Percentiles rank a stretch among this genome's conserved stretches.
These are phyloP conservation scores for Euphorbia schlechtendalii DNA, from an alignment of 441 rosid species.

Conservation along the genomic window DNA sequence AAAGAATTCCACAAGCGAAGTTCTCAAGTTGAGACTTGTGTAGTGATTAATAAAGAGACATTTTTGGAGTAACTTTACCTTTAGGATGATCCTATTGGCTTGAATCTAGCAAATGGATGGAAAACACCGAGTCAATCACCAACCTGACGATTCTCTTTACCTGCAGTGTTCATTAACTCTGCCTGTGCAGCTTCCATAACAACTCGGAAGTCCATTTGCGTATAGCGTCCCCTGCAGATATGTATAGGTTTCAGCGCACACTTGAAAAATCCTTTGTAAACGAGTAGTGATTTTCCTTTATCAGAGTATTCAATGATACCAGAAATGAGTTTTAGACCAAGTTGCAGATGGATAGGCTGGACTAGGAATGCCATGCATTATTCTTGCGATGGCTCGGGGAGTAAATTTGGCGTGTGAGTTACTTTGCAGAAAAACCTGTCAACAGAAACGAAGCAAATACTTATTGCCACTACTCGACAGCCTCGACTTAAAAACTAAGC, in stretches of 20 bases:
- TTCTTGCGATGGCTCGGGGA: slow-evolving; percentile 84
- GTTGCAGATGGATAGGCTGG: slow-evolving; percentile 70
- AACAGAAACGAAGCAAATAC: slow-evolving; percentile 17
- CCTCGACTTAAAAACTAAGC: neutral
- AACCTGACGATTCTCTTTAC: slow-evolving; percentile 31
- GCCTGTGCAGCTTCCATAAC: slow-evolving; percentile 79
- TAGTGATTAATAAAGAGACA: no score
- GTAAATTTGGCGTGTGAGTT: slow-evolving; percentile 78
- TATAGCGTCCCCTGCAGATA: slow-evolving; percentile 74
- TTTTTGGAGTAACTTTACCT: no score
- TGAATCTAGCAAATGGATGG: neutral
- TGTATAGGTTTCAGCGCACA: slow-evolving; percentile 9
- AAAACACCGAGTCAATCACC: neutral
- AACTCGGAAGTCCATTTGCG: slow-evolving; percentile 50
- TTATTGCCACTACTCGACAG: neutral
- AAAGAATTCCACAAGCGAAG: no score
- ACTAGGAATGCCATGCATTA: slow-evolving; percentile 91
- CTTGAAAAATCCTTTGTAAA: neutral
- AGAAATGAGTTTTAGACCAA: slow-evolving; percentile 92
- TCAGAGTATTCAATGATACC: slow-evolving; percentile 34
- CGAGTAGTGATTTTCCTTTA: neutral
- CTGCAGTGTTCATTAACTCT: slow-evolving; percentile 56
- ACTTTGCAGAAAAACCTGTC: slow-evolving; percentile 79
- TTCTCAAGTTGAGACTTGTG: no score
- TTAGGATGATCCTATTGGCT: neutral